Base-by-base conservation (phyloP, 306 rosid species). In the Corylus americana region DNA sequence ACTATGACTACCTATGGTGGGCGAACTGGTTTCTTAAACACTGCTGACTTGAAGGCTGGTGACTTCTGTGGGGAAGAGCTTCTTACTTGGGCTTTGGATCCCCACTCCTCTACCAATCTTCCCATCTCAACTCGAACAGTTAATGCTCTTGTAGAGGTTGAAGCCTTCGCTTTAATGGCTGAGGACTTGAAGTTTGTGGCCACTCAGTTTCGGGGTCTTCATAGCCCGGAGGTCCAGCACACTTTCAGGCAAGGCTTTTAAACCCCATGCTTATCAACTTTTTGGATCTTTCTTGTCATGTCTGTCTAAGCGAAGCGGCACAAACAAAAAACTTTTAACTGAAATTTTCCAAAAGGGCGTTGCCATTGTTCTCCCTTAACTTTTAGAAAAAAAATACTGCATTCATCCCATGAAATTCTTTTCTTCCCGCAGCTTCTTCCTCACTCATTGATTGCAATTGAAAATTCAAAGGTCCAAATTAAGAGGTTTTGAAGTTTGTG, bases 61-160 rank as follows among this genome's bases (percentile, higher is more conserved):
- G 97, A 92, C 42, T 95, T 95, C 64, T 95, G 98, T 74, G 98
- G 98, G 47, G 98, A 95, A 76, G 98, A 92, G 88, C 97, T 95
- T 80, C 86, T 95, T 27, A 92, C 95, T 51, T 95, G 97, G 98
- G 98, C 98, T 7, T 83, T 91, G 86, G 96, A 91, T 74, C 92
- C 96, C 22, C 78, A 58, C 50, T 29, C 90, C 67, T 57, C 97
- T 37, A 27, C 93, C 67, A 83, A 82, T 49, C 90, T 95, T 74
- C 98, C 98, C 8, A 83, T 78, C 44, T 95, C 98, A 58, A 90
- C 94, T 1, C 85, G 96, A 78, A 95, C 97, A 6, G 97, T 95
- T 2, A 73, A 85, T 69, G 72, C 97, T 18, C 80, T 82, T 18
- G 84, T 92, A 13, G 99, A 93, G 77, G 99, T 95, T 35, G 97